phyloP scores from a whole-genome alignment of 768 basidiomycete species.

The Lenzites betulinus region DNA sequence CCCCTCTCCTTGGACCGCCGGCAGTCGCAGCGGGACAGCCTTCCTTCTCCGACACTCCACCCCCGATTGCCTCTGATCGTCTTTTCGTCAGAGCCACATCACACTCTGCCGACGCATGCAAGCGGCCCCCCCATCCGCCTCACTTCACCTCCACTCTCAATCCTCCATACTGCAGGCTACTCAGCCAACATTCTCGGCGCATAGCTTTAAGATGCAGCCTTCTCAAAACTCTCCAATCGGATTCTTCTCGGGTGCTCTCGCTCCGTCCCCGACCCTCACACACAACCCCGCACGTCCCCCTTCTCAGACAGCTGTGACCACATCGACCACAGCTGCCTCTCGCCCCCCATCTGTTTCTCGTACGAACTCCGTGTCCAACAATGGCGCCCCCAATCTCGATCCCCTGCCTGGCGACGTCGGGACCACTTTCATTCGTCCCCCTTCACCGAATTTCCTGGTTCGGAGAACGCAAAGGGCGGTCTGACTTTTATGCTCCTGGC shows the following conservation, averaged over 20 bases:
- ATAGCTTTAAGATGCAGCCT: neutral
- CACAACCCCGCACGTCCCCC: neutral
- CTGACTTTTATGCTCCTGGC: conserved; percentile 72
- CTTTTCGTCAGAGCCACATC: conserved; percentile 8
- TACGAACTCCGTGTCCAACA: conserved; percentile 12
- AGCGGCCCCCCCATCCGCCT: neutral
- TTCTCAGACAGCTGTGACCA: neutral
- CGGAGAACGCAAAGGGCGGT: conserved; percentile 62
- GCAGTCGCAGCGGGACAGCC: conserved; percentile 1
- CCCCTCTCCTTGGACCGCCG: conserved; percentile 2
- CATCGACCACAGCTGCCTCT: neutral
- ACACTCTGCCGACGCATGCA: conserved; percentile 22
- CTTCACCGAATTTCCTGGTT: conserved; percentile 65
- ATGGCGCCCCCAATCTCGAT: conserved; percentile 41
- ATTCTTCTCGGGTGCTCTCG: neutral
- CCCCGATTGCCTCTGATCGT: conserved; percentile 13
- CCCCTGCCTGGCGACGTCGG: conserved; percentile 66
- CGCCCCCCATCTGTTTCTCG: conserved; percentile 4
- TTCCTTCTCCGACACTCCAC: no score
- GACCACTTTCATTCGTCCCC: conserved; percentile 72
- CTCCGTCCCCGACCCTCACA: conserved; percentile 1
- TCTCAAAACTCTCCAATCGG: neutral
- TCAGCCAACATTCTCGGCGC: no score
- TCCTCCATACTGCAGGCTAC: neutral
- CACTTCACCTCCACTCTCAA: neutral